Percentiles rank a stretch among this genome's conserved stretches.
Conservation (phyloP, 352 stramenopile species). For the Phytophthora chlamydospora region DNA sequence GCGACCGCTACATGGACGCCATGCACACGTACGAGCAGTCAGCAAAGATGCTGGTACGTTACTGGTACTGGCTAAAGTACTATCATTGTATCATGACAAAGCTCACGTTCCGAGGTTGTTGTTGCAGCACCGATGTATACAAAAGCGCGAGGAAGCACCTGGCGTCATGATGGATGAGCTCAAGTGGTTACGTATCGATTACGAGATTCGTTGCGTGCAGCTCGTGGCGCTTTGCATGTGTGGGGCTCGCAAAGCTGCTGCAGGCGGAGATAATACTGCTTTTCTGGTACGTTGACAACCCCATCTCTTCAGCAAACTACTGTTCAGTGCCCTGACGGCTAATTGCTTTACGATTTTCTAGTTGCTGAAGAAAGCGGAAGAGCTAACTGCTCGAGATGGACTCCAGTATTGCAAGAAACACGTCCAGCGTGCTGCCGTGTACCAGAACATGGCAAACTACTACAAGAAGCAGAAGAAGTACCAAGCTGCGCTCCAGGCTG, state of each 20-base stretch:
- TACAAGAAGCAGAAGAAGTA: constrained; percentile 85
- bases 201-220: constrained; percentile 78
- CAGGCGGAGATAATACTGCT: constrained; percentile 55
- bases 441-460: constrained; percentile 69
- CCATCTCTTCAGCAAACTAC: background rate
- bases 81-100: background rate
- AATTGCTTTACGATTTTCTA: constrained; percentile 19
- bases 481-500: constrained; percentile 62
- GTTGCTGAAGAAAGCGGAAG: constrained; percentile 72
- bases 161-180: constrained; percentile 60
- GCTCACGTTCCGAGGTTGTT: too few species aligned
- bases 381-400: constrained; percentile 59
- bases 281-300: constrained; percentile 50
- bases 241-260: constrained; percentile 55
- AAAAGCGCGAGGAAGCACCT: constrained; percentile 59
- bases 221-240: constrained; percentile 74
- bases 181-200: constrained; percentile 73
- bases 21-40: constrained; percentile 80
- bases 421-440: constrained; percentile 62
- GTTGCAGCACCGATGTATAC: constrained; percentile 61
- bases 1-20: constrained; percentile 62
- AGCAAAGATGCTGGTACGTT: constrained; percentile 67
- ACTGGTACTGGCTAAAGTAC: background rate
- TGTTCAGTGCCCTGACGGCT: background rate
- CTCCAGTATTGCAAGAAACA: constrained; percentile 73